Evolutionary conservation across 2,329 filamentous ascomycete species (phyloP), one percentile per base, ranked within the genome.

Genomic region (Lasiodiplodia gonubiensis): DNA sequence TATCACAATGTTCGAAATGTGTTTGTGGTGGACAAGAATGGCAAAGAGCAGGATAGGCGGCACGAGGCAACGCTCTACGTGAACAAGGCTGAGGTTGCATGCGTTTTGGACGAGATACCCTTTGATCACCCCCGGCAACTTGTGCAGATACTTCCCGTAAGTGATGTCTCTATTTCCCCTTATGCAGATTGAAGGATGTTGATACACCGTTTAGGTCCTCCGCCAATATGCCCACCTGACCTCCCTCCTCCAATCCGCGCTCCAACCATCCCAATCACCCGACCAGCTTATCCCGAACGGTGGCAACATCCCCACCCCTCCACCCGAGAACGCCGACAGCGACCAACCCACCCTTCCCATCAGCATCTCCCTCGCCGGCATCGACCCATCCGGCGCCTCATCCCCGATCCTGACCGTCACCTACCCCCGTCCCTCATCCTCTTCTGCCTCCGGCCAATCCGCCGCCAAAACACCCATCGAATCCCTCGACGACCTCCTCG

Each of bases 51-150:
- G 12, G 70, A 76, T 7, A 68, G 67, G 0, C 70, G 67, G 3
- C 84, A 86, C 71, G 76, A 79, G 14, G 91, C 90, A 73, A 88
- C 85, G 0, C 82, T 95, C 1, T 88, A 88, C 70, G 86, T 93
- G 21, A 88, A 91, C 66, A 92, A 92, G 76, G 86, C 88, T 2
- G 91, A 93, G 10, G 92, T 90, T 71, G 90, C 89, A 0, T 86
- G 89, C 67, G 83, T 84, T 3, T 77, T 96, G 10, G 86, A 85
- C 0, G 87, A 90, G 66, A 82, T 95, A 37, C 88, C 91, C 0
- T 94, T 96, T 74, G 87, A 88, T 2, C 92, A 96, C 73, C 92
- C 92, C 0, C 86, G 88, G 60, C 92, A 96, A 74, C 80, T 96
- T 4, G 81, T 94, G 7, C 85, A 87, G 64, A 87, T 94, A 74